phyloP scores from a whole-genome alignment of 148 eudicot species.

The Chenopodium berlandieri region DNA sequence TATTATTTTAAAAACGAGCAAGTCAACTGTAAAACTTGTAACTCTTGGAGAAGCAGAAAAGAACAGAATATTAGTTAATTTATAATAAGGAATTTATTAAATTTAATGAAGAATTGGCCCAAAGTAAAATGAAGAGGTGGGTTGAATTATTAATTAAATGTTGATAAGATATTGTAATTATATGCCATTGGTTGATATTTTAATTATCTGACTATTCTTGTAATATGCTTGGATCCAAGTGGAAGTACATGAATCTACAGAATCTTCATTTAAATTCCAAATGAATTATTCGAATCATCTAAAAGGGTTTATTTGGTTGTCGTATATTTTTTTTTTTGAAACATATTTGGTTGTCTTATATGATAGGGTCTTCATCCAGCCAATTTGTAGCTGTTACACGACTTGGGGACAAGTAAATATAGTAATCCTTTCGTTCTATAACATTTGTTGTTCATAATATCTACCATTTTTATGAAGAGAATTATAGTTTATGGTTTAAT shows the following conservation, averaged over 20 bases:
- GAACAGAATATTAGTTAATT: background rate
- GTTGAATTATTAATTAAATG: constrained; percentile 3
- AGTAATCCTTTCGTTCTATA: no score
- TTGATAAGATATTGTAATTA: background rate
- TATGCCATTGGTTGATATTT: background rate
- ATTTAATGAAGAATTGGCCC: constrained; percentile 2
- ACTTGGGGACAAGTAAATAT: constrained; percentile 1
- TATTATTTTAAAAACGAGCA: background rate
- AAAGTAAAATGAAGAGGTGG: constrained; percentile 15
- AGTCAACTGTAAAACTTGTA: constrained; percentile 21
- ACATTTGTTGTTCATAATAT: no score
- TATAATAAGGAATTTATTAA: background rate
- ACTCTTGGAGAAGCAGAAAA: constrained; percentile 24
- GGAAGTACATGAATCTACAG: constrained; percentile 21
- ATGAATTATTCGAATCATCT: background rate
- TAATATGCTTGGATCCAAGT: no score
- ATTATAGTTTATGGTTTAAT: no score
- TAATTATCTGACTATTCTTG: constrained; percentile 22
- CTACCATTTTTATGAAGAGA: no score
- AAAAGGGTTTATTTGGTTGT: constrained; percentile 10
- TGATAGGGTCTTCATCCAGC: constrained; percentile 3
- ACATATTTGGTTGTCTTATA: background rate
- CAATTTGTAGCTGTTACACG: constrained; percentile 3
- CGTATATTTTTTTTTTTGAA: background rate
- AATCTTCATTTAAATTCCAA: background rate